Conservation (phyloP, 768 basidiomycete species). For the Russula earlei region DNA sequence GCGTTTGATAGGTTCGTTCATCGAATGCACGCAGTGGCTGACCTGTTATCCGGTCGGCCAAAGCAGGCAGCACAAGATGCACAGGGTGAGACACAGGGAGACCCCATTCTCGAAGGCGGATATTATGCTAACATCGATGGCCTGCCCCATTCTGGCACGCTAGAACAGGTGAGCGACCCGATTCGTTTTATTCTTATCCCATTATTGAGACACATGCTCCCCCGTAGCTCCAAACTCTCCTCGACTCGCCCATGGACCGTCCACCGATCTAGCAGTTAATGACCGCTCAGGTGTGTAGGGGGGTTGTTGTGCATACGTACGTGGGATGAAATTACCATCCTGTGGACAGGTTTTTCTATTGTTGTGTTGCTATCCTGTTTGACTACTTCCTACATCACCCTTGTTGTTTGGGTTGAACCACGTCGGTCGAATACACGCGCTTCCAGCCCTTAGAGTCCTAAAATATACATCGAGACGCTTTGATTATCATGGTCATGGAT, state of each 20-base stretch:
- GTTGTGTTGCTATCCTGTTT: slow-evolving; percentile 16
- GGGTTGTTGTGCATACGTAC: neutral
- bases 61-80: slow-evolving; percentile 11
- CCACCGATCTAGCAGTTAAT: neutral
- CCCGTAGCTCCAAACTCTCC: slow-evolving; percentile 8
- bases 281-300: neutral
- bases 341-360: neutral
- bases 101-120: slow-evolving; percentile 14
- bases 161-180: slow-evolving; percentile 10
- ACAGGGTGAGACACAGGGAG: slow-evolving; percentile 14
- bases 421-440: neutral
- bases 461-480: no score
- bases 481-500: no score
- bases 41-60: neutral
- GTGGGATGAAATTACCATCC: neutral
- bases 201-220: neutral
- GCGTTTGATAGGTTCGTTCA: neutral
- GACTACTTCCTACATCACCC: neutral
- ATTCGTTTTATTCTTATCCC: neutral
- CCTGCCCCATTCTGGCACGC: slow-evolving; percentile 11
- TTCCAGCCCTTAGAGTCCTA: neutral
- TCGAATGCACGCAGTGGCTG: neutral
- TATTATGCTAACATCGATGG: slow-evolving; percentile 13
- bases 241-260: slow-evolving; percentile 15
- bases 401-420: neutral